phyloP scores from a whole-genome alignment of 1,284 basidiomycete species.

The Amylostereum chailletii region DNA sequence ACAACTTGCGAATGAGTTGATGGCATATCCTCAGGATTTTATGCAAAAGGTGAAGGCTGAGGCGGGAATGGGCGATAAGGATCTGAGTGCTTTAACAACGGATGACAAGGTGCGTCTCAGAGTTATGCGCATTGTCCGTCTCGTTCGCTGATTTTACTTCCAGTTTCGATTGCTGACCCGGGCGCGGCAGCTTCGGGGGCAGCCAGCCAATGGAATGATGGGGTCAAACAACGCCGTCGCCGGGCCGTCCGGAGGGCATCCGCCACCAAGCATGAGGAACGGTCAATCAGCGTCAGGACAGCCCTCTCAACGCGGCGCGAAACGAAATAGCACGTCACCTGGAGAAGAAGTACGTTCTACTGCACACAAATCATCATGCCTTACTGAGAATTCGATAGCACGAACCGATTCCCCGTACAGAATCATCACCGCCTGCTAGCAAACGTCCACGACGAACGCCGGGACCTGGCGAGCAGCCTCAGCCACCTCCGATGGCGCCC shows the following conservation, averaged over 20 bases:
- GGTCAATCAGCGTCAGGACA: conserved; percentile 18
- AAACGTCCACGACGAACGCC: conserved; percentile 53
- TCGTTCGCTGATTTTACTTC: no score
- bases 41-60: conserved; percentile 36
- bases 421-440: conserved; percentile 54
- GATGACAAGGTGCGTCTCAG: conserved; percentile 47
- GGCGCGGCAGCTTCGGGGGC: no score
- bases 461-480: conserved; percentile 19
- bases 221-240: conserved; percentile 11
- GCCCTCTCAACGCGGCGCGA: conserved; percentile 30
- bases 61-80: conserved; percentile 39
- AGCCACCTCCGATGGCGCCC: conserved; percentile 20
- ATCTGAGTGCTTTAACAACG: conserved; percentile 30
- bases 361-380: conserved; percentile 4
- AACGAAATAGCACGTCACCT: conserved; percentile 63
- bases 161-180: no score
- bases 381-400: conserved; percentile 25
- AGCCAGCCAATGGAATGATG: no score
- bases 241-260: conserved; percentile 16
- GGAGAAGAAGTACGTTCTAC: conserved; percentile 48
- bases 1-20: conserved; percentile 28
- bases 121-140: no score
- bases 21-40: conserved; percentile 21
- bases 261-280: conserved; percentile 16
- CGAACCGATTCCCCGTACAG: conserved; percentile 40